These are phyloP conservation scores for Lenzites betulinus DNA, from an alignment of 768 basidiomycete species.

Conservation along the genomic window DNA sequence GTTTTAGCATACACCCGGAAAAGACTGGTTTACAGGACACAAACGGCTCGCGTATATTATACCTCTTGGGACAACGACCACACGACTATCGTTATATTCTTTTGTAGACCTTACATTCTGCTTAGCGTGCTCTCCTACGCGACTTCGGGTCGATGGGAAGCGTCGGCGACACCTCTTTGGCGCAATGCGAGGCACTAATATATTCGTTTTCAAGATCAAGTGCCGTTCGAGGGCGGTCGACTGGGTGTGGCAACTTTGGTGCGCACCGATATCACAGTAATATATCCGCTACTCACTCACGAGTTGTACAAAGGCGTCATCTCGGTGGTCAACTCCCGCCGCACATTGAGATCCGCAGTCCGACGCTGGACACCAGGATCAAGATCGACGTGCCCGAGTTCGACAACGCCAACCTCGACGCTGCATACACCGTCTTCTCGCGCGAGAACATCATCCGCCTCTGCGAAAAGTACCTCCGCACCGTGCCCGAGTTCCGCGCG, in stretches of 20 bases:
- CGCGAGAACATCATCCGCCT: conserved; percentile 62
- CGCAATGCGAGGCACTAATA: conserved; percentile 68
- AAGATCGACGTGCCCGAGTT: conserved; percentile 65
- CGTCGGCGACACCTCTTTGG: conserved; percentile 52
- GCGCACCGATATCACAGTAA: not conserved
- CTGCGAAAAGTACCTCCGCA: conserved; percentile 57
- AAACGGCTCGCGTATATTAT: conserved; percentile 81
- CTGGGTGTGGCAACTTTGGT: conserved; percentile 93
- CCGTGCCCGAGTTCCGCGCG: conserved; percentile 61
- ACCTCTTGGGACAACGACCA: conserved; percentile 62
- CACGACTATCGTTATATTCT: conserved; percentile 83
- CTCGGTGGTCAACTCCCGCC: conserved; percentile 73
- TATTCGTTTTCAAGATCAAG: conserved; percentile 85
- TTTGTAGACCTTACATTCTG: conserved; percentile 85
- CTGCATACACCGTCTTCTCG: conserved; percentile 54
- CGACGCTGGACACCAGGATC: conserved; percentile 65
- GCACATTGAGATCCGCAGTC: conserved; percentile 69
- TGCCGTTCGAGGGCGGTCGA: conserved; percentile 78
- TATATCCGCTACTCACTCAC: not conserved
- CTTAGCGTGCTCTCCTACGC: conserved; percentile 63
- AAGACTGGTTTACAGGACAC: conserved; percentile 66
- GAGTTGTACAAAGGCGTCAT: conserved; percentile 51
- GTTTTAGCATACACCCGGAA: conserved; percentile 58
- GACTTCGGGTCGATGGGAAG: conserved; percentile 42
- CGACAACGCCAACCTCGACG: conserved; percentile 40